These are phyloP conservation scores for Wickerhamiella infanticola DNA, from an alignment of 1,139 yeast genomes.

Conservation along the genomic window DNA sequence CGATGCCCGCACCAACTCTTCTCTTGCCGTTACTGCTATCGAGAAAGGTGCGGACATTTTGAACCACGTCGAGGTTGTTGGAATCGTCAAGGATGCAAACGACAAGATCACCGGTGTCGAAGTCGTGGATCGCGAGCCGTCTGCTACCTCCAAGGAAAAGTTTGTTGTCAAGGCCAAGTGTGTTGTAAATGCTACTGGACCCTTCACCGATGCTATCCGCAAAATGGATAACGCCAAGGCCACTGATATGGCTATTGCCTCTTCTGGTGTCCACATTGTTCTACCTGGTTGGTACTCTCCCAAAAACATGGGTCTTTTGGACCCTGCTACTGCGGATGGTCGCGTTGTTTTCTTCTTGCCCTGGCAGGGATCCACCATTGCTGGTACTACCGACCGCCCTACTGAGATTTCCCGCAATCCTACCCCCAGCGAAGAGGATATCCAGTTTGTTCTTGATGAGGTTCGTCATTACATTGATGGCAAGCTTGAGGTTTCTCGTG, in stretches of 20 bases:
- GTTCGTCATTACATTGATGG: constrained; percentile 64
- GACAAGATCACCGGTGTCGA: constrained; percentile 58
- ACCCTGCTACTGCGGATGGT: constrained; percentile 87
- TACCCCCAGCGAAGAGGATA: constrained; percentile 76
- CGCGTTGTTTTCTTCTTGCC: constrained; percentile 95
- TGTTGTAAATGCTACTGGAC: constrained; percentile 89
- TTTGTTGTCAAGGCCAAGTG: constrained; percentile 37
- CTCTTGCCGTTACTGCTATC: constrained; percentile 74
- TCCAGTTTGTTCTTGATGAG: constrained; percentile 74
- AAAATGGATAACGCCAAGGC: constrained; percentile 54
- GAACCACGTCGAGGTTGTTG: constrained; percentile 73
- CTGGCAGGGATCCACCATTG: constrained; percentile 94
- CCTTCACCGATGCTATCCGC: constrained; percentile 69
- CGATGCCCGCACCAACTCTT: constrained; percentile 79
- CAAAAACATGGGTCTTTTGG: constrained; percentile 71
- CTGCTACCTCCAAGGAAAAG: constrained; percentile 12
- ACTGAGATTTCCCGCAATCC: constrained; percentile 53
- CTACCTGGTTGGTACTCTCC: constrained; percentile 91
- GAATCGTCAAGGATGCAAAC: constrained; percentile 46
- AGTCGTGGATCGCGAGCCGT: constrained; percentile 58
- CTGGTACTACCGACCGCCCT: constrained; percentile 89
- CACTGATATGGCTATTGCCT: constrained; percentile 80
- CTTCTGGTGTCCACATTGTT: constrained; percentile 86
- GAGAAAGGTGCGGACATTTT: constrained; percentile 80
- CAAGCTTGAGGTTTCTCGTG: constrained; percentile 75